Percentiles rank a stretch among this genome's conserved stretches.
Evolutionary conservation across 495 filamentous ascomycete species (phyloP).

Genomic region (Penicillium verhagenii): DNA sequence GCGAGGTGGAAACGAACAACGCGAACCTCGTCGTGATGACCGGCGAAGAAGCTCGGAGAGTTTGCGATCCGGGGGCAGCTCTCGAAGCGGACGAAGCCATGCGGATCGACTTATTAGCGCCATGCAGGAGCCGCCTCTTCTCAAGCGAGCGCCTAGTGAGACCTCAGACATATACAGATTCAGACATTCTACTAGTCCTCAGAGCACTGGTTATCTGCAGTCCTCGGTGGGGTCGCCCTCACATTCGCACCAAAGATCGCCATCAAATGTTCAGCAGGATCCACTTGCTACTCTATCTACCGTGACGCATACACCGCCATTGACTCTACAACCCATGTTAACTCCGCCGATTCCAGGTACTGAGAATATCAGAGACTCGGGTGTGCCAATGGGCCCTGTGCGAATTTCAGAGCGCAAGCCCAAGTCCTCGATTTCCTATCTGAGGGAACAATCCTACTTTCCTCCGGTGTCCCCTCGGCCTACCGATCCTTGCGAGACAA

Average conservation of each 20-base stretch:
- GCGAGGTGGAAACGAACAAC: constrained; percentile 7
- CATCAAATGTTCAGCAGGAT: constrained; percentile 14
- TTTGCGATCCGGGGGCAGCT: constrained; percentile 52
- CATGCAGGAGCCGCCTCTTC: constrained; percentile 60
- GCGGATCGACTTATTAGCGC: constrained; percentile 74
- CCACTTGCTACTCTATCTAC: constrained; percentile 24
- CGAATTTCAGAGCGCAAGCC: constrained; percentile 38
- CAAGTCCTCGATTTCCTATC: constrained; percentile 10
- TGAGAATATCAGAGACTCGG: constrained; percentile 38
- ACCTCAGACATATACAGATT: constrained; percentile 8
- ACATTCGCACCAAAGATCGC: not conserved
- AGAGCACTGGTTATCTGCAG: constrained; percentile 15
- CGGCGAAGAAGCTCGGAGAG: constrained; percentile 47
- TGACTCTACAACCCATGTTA: constrained; percentile 16
- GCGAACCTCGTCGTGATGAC: too few species aligned
- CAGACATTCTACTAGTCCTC: constrained; percentile 9
- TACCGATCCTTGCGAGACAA: not conserved
- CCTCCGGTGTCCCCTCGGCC: constrained; percentile 8
- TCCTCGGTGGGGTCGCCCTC: constrained; percentile 17
- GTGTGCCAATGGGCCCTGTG: constrained; percentile 40
- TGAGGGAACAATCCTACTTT: constrained; percentile 19
- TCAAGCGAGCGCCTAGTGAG: constrained; percentile 37
- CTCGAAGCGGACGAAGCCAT: constrained; percentile 61
- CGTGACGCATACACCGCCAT: constrained; percentile 22
- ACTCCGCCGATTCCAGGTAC: constrained; percentile 32